Conservation (phyloP, 352 stramenopile species). For the Phytophthora colocasiae region DNA sequence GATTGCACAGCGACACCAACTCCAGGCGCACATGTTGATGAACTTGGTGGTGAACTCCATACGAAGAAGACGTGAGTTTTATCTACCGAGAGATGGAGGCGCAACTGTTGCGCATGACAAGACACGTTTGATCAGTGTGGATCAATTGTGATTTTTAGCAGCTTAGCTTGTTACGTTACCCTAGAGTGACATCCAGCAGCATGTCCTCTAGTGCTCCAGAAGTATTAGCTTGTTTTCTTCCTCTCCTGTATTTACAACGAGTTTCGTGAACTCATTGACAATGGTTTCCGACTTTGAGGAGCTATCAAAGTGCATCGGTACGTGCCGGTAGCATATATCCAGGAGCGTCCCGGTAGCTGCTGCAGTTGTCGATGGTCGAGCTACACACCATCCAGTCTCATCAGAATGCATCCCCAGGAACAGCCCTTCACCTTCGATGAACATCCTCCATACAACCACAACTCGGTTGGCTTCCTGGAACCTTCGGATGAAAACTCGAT, state of each 20-base stretch:
- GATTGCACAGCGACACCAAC: constrained; percentile 4
- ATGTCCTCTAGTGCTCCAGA: too few relatives aligned
- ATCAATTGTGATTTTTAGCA: not conserved
- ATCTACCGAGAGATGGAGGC: constrained; percentile 50
- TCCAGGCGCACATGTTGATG: constrained; percentile 22
- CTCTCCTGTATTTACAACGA: too few relatives aligned
- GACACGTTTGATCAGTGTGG: constrained; percentile 9
- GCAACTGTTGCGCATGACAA: constrained; percentile 33
- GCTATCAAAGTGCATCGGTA: too few relatives aligned
- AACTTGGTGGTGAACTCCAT: constrained; percentile 42
- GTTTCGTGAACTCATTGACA: too few relatives aligned
- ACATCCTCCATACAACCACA: constrained; percentile 1
- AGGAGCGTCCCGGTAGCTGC: not conserved
- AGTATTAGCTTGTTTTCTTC: too few relatives aligned
- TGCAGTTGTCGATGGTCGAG: constrained; percentile 1
- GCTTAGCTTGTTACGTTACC: not conserved
- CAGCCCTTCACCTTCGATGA: not conserved
- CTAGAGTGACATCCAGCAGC: too few relatives aligned
- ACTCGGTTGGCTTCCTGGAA: not conserved
- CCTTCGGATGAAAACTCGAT: not conserved
- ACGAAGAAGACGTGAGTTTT: constrained; percentile 46
- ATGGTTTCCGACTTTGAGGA: too few relatives aligned
- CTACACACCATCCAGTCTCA: constrained; percentile 5
- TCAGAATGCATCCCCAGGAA: constrained; percentile 14
- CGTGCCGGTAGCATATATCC: too few relatives aligned